These are phyloP conservation scores for Plantago major DNA, from an alignment of 257 asterid genomes.

Conservation along the genomic window DNA sequence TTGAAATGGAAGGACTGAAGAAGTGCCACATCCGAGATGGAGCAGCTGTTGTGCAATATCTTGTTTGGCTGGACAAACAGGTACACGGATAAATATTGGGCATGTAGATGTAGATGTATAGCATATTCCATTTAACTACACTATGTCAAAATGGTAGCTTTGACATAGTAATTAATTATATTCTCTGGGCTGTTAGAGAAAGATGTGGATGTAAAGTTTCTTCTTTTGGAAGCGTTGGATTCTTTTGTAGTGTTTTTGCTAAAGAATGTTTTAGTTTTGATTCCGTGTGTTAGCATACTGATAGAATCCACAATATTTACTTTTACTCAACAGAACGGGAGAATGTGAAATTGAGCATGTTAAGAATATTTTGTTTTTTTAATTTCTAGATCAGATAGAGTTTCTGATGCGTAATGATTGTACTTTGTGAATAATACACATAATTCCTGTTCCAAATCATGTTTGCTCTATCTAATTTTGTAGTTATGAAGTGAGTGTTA, in stretches of 20 bases:
- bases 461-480: too few species aligned
- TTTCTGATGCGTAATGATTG: not conserved
- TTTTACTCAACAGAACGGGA: not conserved
- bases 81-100: slow-evolving; percentile 26
- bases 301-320: not conserved
- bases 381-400: not conserved
- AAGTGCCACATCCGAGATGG: slow-evolving; percentile 94
- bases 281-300: not conserved
- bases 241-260: too few species aligned
- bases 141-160: slow-evolving; percentile 6
- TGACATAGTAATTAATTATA: not conserved
- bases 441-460: too few species aligned
- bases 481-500: too few species aligned
- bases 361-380: not conserved
- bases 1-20: slow-evolving; percentile 91
- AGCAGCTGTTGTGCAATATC: slow-evolving; percentile 94
- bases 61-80: slow-evolving; percentile 90
- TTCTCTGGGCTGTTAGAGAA: slow-evolving; percentile 4
- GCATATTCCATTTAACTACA: slow-evolving; percentile 6
- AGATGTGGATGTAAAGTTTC: not conserved
- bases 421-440: too few species aligned
- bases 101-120: not conserved
- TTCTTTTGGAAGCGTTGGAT: not conserved
- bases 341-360: not conserved
- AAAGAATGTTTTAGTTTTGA: not conserved